These are phyloP conservation scores for Bacterosira constricta DNA, from an alignment of 108 stramenopile species.

Conservation along the genomic window DNA sequence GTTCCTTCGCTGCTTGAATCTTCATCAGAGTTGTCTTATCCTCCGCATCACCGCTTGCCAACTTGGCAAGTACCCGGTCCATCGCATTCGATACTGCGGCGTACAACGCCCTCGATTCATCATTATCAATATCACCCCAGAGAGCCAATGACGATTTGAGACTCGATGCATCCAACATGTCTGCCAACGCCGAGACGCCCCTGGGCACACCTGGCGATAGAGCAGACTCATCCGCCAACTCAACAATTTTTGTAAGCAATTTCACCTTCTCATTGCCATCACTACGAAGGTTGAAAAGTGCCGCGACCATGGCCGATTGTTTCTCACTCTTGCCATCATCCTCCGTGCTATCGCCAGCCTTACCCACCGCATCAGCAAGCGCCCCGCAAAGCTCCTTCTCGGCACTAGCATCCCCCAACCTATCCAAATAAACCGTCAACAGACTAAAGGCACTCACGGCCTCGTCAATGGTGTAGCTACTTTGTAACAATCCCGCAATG, in stretches of 20 bases:
- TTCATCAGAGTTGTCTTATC: constrained; percentile 20
- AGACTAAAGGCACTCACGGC: constrained; percentile 69
- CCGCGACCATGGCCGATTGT: constrained; percentile 44
- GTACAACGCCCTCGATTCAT: constrained; percentile 52
- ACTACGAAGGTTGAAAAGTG: constrained; percentile 79
- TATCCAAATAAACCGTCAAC: constrained; percentile 70
- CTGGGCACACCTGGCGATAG: constrained; percentile 37
- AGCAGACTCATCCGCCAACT: constrained; percentile 44
- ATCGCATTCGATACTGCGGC: constrained; percentile 53
- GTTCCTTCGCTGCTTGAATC: constrained; percentile 31
- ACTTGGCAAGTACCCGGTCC: constrained; percentile 33
- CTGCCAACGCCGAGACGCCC: constrained; percentile 49
- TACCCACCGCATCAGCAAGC: constrained; percentile 55
- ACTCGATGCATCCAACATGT: constrained; percentile 46
- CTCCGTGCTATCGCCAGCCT: neutral
- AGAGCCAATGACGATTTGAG: constrained; percentile 33
- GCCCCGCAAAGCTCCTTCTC: constrained; percentile 27
- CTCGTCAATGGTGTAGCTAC: constrained; percentile 51
- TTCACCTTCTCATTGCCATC: constrained; percentile 61
- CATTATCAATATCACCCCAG: constrained; percentile 30
- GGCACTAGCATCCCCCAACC: constrained; percentile 33
- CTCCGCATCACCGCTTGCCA: constrained; percentile 5
- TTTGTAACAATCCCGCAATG: constrained; percentile 49
- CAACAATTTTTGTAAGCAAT: constrained; percentile 64
- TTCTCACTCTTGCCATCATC: constrained; percentile 24